A percentile compares a stretch with the other conserved stretches of the same genome.
Conservation (phyloP, 352 stramenopile species). For the Globisporangium perplexum region DNA sequence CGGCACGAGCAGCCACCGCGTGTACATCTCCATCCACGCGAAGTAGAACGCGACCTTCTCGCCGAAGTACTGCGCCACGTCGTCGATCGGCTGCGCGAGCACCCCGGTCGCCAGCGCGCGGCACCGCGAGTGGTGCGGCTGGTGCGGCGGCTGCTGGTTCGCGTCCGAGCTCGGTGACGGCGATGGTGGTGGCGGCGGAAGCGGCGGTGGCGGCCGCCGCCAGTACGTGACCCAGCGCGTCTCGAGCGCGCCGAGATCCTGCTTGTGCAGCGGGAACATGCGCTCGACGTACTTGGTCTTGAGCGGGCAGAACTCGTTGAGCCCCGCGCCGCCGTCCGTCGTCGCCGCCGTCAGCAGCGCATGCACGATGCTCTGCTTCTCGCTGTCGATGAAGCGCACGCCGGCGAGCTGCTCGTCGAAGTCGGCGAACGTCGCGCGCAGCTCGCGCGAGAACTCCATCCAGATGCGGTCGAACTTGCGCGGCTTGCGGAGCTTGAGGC, state of each 20-base stretch:
- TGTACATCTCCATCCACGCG: conserved; percentile 91
- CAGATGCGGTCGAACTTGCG: conserved; percentile 65
- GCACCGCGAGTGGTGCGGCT: conserved; percentile 1
- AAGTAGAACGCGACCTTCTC: conserved; percentile 92
- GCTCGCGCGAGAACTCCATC: conserved; percentile 71
- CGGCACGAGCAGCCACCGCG: conserved; percentile 80
- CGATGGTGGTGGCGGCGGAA: background rate
- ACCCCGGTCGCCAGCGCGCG: conserved; percentile 9
- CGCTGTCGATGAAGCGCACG: conserved; percentile 69
- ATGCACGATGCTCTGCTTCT: conserved; percentile 81
- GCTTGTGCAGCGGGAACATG: conserved; percentile 89
- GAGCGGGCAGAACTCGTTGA: conserved; percentile 68
- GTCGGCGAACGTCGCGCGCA: conserved; percentile 63
- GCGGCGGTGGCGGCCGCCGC: conserved; percentile 12
- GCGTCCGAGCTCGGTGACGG: too few relatives aligned
- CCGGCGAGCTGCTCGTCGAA: conserved; percentile 33
- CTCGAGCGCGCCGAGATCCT: conserved; percentile 54
- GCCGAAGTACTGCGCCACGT: conserved; percentile 89
- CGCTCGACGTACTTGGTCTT: conserved; percentile 64
- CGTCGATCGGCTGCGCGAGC: conserved; percentile 76
- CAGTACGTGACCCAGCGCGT: conserved; percentile 82
- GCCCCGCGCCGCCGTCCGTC: conserved; percentile 33
- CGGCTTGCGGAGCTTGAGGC: conserved; percentile 57
- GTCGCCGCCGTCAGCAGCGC: conserved; percentile 30
- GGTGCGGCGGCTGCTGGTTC: background rate